A percentile compares a stretch with the other conserved stretches of the same genome.
These are phyloP conservation scores for Acacia acuminata DNA, from an alignment of 306 rosid genomes.

Conservation along the genomic window DNA sequence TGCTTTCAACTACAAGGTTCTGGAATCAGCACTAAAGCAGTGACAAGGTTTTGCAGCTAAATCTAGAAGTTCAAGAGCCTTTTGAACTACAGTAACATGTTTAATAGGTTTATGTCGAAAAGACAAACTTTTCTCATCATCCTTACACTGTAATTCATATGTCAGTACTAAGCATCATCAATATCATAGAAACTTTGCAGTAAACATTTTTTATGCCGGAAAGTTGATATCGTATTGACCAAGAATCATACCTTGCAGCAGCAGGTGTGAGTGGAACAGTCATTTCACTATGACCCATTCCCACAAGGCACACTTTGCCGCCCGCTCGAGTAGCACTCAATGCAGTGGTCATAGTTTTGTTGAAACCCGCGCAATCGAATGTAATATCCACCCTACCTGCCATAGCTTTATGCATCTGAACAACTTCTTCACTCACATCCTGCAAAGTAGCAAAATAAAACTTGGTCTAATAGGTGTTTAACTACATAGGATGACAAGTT, in stretches of 20 bases:
- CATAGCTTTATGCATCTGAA: conserved; percentile 62
- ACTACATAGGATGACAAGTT: neutral
- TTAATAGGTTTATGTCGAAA: neutral
- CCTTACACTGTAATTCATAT: neutral
- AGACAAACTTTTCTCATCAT: neutral
- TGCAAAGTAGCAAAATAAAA: conserved; percentile 32
- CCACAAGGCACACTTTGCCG: conserved; percentile 89
- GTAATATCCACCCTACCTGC: conserved; percentile 58
- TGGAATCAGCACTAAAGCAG: neutral
- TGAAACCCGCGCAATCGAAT: conserved; percentile 87
- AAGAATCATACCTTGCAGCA: conserved; percentile 66
- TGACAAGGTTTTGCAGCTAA: neutral
- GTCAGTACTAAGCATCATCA: neutral
- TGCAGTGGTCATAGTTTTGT: conserved; percentile 88
- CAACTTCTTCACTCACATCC: conserved; percentile 75
- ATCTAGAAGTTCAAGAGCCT: neutral
- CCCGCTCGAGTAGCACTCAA: conserved; percentile 71
- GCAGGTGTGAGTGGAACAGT: conserved; percentile 87
- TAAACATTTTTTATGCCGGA: neutral
- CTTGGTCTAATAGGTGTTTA: conserved; percentile 9
- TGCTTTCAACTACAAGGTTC: neutral
- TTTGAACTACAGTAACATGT: neutral
- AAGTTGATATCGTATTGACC: neutral
- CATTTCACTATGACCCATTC: conserved; percentile 84
- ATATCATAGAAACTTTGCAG: neutral